Base-by-base conservation (phyloP, 177 flowering plant genomes). In the Vitis hybrid region DNA sequence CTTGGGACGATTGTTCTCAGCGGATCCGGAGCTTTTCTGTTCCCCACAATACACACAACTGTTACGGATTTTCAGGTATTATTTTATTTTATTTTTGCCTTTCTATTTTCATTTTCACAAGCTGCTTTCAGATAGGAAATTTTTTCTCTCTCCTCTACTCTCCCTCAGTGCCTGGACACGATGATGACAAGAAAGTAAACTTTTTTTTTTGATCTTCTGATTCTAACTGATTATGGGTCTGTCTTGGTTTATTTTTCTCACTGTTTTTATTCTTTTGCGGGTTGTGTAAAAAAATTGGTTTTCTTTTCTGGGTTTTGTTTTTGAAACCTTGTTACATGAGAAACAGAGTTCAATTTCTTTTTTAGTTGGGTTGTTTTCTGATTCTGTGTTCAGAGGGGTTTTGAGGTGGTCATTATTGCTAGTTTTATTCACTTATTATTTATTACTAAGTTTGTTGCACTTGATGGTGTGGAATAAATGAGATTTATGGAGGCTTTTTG, bases 11-110 rank as follows among this genome's bases (percentile, higher is more conserved):
- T 66, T 68, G 51, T 67, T 70, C 73, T 21, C 75, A 62, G 81
- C 49, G 68, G 77, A 84, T 76, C 79, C 74, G 60, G 50, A 80
- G 83, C 78, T 80, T 75, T 82, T 65, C 68, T 85, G 90, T 84
- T 83, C 85, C 88, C 91, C 81, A 74, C 64, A 60, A 74, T 65
- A 68, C 74, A 73, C 78, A 78, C 91, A 81, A 55, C 66, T 79
- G 62, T 62, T 74, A 68, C 86, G 59, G 80, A 70, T 77, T 75
- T 82, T 81, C 82, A 84, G 90, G 89, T 83, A 75, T 48, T 73
- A 73, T 70, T 70, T 66, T 66, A 56, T 57, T 72, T 39, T 52
- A 70, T 60, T 57, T 65, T 68, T 39, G 69, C 60, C 11, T 30
- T 61, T 49, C 67, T 55, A 18, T 51, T 51, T n/a, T 51, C 23